These are phyloP conservation scores for Erigeron canadensis DNA, from an alignment of 129 eudicot species.

Conservation along the genomic window DNA sequence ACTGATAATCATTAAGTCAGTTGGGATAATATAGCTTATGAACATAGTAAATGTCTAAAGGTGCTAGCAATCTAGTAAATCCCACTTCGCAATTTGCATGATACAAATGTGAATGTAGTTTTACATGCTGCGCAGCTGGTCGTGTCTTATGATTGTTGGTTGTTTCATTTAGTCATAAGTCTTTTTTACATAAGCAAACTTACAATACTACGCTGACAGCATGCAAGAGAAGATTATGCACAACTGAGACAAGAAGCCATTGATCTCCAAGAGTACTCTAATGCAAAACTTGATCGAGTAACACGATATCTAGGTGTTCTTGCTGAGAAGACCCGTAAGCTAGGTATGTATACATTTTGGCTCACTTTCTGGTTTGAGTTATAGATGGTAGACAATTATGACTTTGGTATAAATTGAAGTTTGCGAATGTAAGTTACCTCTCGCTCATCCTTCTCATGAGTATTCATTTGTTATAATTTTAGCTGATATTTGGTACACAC, in stretches of 20 bases:
- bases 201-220: slow-evolving; percentile 51
- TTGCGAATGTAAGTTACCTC: background rate
- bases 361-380: slow-evolving; percentile 11
- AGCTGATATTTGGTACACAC: slow-evolving; percentile 17
- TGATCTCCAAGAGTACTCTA: slow-evolving; percentile 90
- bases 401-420: slow-evolving; percentile 14
- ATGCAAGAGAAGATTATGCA: slow-evolving; percentile 79
- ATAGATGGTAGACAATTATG: background rate
- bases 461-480: slow-evolving; percentile 1
- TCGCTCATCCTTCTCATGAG: slow-evolving; percentile 10
- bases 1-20: background rate
- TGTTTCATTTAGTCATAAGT: background rate
- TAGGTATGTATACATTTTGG: slow-evolving; percentile 54
- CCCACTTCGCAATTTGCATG: background rate
- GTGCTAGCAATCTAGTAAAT: background rate
- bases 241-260: slow-evolving; percentile 91
- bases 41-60: slow-evolving; percentile 19
- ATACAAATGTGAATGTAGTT: background rate
- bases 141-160: slow-evolving; percentile 16
- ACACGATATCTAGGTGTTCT: slow-evolving; percentile 91
- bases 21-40: slow-evolving; percentile 5
- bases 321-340: slow-evolving; percentile 89
- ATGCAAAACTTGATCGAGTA: slow-evolving; percentile 86
- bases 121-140: slow-evolving; percentile 17
- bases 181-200: slow-evolving; percentile 8